phyloP scores from a whole-genome alignment of 129 eudicot species.

The Centaurea solstitialis region DNA sequence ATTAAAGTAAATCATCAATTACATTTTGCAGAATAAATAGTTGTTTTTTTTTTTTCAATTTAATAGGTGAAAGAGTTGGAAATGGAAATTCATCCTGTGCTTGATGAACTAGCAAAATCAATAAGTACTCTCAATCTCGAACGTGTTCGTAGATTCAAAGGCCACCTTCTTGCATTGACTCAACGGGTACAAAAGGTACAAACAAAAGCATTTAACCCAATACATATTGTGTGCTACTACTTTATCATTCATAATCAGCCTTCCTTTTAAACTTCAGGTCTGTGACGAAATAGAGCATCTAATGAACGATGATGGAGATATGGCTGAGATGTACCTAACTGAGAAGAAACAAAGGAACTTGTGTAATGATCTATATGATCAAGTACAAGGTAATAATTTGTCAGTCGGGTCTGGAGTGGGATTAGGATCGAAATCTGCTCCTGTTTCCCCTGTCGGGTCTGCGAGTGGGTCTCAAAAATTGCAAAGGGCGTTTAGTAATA shows the following conservation, averaged over 20 bases:
- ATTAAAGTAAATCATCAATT: constrained; percentile 13
- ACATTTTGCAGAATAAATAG: background rate
- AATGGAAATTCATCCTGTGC: constrained; percentile 93
- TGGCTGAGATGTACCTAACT: constrained; percentile 99
- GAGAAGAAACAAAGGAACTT: constrained; percentile 80
- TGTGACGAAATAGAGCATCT: constrained; percentile 98
- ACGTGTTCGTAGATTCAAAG: constrained; percentile 96
- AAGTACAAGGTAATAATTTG: constrained; percentile 30
- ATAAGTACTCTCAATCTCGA: constrained; percentile 93
- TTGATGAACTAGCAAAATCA: constrained; percentile 92
- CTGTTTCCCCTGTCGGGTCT: constrained; percentile 89
- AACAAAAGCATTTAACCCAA: background rate
- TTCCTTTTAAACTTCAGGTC: constrained; percentile 49
- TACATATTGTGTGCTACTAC: background rate
- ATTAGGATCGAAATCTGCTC: constrained; percentile 75
- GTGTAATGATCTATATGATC: constrained; percentile 57
- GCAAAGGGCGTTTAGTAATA: constrained; percentile 82
- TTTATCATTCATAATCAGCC: background rate
- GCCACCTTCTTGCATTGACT: constrained; percentile 90
- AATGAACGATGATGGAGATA: constrained; percentile 98
- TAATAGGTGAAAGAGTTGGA: constrained; percentile 85
- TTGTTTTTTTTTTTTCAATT: background rate
- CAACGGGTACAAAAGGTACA: constrained; percentile 98
- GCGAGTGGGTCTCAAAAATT: constrained; percentile 42
- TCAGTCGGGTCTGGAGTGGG: constrained; percentile 16